Conservation (phyloP, 805 yeast species). For the Cyberlindnera petersonii region DNA sequence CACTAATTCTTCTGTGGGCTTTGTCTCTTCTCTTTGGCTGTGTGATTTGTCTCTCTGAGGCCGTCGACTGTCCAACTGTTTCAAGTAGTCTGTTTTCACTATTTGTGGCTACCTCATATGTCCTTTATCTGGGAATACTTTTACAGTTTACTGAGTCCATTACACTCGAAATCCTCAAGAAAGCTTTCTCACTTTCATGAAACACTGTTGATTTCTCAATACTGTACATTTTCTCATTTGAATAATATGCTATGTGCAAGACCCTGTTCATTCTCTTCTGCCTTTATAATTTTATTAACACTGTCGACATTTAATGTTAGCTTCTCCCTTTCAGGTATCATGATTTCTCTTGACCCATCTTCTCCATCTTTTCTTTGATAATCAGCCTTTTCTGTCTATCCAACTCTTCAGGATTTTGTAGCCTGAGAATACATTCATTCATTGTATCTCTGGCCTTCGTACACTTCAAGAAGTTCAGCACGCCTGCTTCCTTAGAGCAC, state of each 20-base stretch:
- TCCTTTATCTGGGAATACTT: no score
- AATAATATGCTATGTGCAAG: constrained; percentile 5
- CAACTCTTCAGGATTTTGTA: constrained; percentile 58
- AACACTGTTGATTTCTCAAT: no score
- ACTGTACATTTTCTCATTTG: no score
- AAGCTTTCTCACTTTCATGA: no score
- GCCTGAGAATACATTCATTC: constrained; percentile 57
- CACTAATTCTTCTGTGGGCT: no score
- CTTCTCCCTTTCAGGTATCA: neutral
- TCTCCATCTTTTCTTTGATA: constrained; percentile 52
- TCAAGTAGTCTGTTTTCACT: no score
- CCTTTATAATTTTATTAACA: neutral
- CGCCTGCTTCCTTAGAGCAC: constrained; percentile 60
- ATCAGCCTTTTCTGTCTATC: constrained; percentile 67
- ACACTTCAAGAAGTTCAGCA: constrained; percentile 67
- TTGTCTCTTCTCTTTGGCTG: no score
- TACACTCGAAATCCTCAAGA: no score
- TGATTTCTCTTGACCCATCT: constrained; percentile 6
- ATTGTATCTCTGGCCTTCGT: constrained; percentile 52
- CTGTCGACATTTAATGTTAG: neutral
- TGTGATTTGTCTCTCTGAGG: no score
- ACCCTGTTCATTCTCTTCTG: neutral
- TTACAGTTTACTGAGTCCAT: no score
- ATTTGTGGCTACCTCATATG: no score
- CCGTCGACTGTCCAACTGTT: no score